Percentiles rank a stretch among this genome's conserved stretches.
Conservation (phyloP, 805 yeast genomes). For the Metschnikowia picachoensis region DNA sequence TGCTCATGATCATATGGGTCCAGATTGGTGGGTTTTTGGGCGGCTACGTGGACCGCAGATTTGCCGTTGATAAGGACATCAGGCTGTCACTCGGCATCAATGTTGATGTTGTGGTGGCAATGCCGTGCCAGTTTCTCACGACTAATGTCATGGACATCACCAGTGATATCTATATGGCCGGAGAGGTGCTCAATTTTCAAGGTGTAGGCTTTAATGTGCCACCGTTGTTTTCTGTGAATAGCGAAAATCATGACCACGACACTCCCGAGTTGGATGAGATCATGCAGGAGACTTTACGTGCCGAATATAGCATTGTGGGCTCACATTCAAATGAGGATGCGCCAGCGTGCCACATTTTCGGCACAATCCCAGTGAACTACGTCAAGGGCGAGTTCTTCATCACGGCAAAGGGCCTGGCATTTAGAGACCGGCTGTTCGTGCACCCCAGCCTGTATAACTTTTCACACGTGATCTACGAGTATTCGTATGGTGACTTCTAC, state of each 20-base stretch:
- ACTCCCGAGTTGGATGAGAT: constrained; percentile 64
- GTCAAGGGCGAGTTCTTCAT: constrained; percentile 85
- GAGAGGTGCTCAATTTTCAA: constrained; percentile 68
- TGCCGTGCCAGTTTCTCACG: constrained; percentile 76
- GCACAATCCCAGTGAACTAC: constrained; percentile 77
- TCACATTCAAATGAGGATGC: constrained; percentile 46
- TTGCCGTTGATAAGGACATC: constrained; percentile 63
- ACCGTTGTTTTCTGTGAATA: constrained; percentile 40
- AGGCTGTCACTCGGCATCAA: constrained; percentile 62
- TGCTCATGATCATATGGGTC: constrained; percentile 72
- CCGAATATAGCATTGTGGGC: constrained; percentile 52
- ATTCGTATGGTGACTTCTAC: constrained; percentile 86
- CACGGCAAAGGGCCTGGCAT: constrained; percentile 71
- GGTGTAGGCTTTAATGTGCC: constrained; percentile 61
- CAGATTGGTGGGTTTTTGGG: constrained; percentile 83
- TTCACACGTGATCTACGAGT: constrained; percentile 79
- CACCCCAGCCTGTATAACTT: constrained; percentile 60
- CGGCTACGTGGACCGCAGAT: constrained; percentile 75
- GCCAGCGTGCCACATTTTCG: constrained; percentile 85
- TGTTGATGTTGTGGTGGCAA: constrained; percentile 72
- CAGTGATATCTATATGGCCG: constrained; percentile 72
- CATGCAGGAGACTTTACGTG: constrained; percentile 60
- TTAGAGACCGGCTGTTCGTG: constrained; percentile 44
- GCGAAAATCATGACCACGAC: constrained; percentile 44
- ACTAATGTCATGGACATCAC: constrained; percentile 77